A percentile compares a stretch with the other conserved stretches of the same genome.
phyloP scores from a whole-genome alignment of 2,329 filamentous ascomycete species.

The Aspergillus intermedius region DNA sequence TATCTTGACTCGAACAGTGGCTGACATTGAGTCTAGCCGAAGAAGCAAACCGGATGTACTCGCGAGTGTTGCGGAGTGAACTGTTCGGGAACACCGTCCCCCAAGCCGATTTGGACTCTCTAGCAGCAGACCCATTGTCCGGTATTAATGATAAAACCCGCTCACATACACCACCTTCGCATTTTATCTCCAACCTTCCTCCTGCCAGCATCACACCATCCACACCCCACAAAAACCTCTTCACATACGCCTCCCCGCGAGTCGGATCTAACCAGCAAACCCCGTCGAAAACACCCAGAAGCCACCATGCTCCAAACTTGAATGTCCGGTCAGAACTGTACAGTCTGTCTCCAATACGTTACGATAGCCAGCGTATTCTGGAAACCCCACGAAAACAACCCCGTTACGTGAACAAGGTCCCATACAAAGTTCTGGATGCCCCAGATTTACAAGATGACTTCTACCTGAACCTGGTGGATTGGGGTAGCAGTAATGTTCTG shows the following conservation, averaged over 20 bases:
- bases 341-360: slow-evolving; percentile 87
- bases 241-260: slow-evolving; percentile 75
- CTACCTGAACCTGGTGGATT: slow-evolving; percentile 94
- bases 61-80: slow-evolving; percentile 77
- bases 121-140: slow-evolving; percentile 52
- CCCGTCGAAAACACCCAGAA: slow-evolving; percentile 81
- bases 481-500: slow-evolving; percentile 90
- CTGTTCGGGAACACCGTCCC: slow-evolving; percentile 88
- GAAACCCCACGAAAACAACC: slow-evolving; percentile 84
- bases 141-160: slow-evolving; percentile 59
- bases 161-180: slow-evolving; percentile 73
- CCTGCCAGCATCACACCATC: slow-evolving; percentile 75
- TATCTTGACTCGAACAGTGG: slow-evolving; percentile 6
- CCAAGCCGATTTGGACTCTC: slow-evolving; percentile 61
- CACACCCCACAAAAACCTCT: slow-evolving; percentile 95
- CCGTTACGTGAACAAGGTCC: slow-evolving; percentile 86
- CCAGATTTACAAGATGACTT: slow-evolving; percentile 96
- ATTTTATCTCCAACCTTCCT: slow-evolving; percentile 58
- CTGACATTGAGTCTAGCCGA: slow-evolving; percentile 53
- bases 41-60: slow-evolving; percentile 92
- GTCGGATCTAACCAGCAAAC: slow-evolving; percentile 77
- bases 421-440: slow-evolving; percentile 94
- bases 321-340: slow-evolving; percentile 91
- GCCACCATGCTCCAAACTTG: slow-evolving; percentile 77
- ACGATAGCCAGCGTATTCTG: slow-evolving; percentile 87